Base-by-base conservation (phyloP, 345 rosid genomes). In the Excoecaria cochinchinensis region DNA sequence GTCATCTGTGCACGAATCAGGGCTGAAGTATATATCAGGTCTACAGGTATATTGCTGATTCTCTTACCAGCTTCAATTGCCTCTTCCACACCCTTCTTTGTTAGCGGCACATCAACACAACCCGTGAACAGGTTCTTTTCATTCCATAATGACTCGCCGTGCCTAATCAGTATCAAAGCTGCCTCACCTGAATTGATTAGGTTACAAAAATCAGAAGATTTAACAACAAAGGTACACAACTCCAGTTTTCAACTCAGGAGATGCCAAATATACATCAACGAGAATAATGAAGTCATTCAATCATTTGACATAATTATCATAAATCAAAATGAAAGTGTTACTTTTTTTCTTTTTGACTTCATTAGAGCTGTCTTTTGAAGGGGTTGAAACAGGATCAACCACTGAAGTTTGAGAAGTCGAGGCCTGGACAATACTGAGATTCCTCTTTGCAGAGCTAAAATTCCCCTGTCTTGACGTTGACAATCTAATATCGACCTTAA, bases 141-240 rank as follows among this genome's bases (percentile, higher is more conserved):
- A 67, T 95, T 95, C 99, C 99, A 96, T 71, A 93, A 84, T 22
- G 99, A 96, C 76, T 93, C 99, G n/a, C 99, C 99, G 65, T 96
- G 98, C 72, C 97, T 88, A 73, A 95, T 80, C 79, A 93, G 86
- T 82, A 95, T 95, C 82, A 95, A 78, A 72, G 98, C 92, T 57
- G 88, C 90, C 81, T 95, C 97, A 75, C 85, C 99, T 95, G 87
- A 44, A 48, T 82, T 57, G 59, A 73, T 17, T 15, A 51, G 8
- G 31, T 56, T 31, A 36, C 47, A 69, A n/a, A 3, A 5, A 65
- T 77, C 5, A 69, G 73, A 78, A 50, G 15, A 51, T 76, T 73
- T 51, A 38, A 76, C 7, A 71, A 53, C 55, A 48, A 78, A 11
- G 65, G 53, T 44, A 60, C 8, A 65, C 8, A 65, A 48, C 46